A percentile compares a stretch with the other conserved stretches of the same genome.
Conservation (phyloP, 2,329 filamentous ascomycete species). For the Penicillium sp. region DNA sequence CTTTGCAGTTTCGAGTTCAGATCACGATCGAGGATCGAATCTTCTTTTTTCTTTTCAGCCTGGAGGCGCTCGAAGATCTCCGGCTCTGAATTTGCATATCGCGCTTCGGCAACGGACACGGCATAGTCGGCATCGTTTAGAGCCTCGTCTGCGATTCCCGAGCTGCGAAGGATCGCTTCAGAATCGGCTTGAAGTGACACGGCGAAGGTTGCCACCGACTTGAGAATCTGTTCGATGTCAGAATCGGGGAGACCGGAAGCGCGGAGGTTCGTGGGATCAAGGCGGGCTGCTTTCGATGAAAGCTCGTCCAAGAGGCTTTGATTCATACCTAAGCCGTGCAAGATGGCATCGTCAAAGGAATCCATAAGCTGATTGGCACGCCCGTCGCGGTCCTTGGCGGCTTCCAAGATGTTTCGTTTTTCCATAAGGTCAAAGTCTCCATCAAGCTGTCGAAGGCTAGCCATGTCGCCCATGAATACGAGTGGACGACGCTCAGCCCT, state of each 20-base stretch:
- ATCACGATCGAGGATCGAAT: constrained; percentile 47
- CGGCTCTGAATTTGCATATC: constrained; percentile 44
- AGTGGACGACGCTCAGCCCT: constrained; percentile 54
- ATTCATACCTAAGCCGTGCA: constrained; percentile 53
- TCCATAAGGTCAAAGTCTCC: constrained; percentile 54
- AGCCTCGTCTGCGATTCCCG: constrained; percentile 50
- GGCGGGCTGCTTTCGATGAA: constrained; percentile 42
- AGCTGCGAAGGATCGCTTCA: constrained; percentile 48
- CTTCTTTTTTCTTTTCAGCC: constrained; percentile 51
- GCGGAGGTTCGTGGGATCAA: constrained; percentile 36
- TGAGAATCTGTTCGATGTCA: constrained; percentile 41
- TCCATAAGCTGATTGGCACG: constrained; percentile 53
- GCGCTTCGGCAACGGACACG: constrained; percentile 56
- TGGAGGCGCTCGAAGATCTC: constrained; percentile 46
- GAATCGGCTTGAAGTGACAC: constrained; percentile 45
- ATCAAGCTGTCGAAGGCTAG: constrained; percentile 51
- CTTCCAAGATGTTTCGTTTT: constrained; percentile 51
- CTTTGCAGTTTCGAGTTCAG: constrained; percentile 43
- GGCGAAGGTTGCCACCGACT: constrained; percentile 39
- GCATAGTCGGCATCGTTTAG: constrained; percentile 56
- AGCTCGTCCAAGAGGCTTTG: constrained; percentile 54
- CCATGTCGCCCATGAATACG: constrained; percentile 54
- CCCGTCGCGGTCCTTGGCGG: constrained; percentile 51
- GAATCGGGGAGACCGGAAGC: constrained; percentile 35
- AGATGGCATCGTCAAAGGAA: constrained; percentile 52